Conservation (phyloP, 768 basidiomycete genomes). For the Pleurotus sapidus region DNA sequence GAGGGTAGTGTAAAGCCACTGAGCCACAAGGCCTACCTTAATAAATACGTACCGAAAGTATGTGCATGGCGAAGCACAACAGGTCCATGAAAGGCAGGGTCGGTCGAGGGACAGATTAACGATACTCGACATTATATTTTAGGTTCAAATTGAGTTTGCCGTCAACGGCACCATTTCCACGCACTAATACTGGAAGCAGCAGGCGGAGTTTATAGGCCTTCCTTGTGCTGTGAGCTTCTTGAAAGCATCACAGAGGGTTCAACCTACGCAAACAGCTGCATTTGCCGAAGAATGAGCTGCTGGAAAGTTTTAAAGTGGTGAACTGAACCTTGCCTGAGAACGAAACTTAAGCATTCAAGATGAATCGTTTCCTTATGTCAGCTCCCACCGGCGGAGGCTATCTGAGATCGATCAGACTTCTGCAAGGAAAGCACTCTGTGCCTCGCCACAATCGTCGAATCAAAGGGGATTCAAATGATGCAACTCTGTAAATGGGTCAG, state of each 20-base stretch:
- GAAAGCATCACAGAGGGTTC: background rate
- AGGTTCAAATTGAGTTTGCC: constrained; percentile 10
- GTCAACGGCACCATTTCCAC: constrained; percentile 8
- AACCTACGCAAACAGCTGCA: background rate
- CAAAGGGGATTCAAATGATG: constrained; percentile 2
- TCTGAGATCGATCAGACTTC: constrained; percentile 9
- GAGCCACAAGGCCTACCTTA: constrained; percentile 14
- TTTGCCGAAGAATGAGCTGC: constrained; percentile 9
- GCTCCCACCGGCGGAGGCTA: constrained; percentile 6
- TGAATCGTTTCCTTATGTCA: constrained; percentile 4
- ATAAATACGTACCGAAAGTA: constrained; percentile 6
- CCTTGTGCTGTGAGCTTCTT: background rate
- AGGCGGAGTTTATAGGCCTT: constrained; percentile 7
- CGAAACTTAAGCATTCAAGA: constrained; percentile 8
- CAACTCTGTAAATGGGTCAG: constrained; percentile 7
- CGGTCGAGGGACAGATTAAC: constrained; percentile 9
- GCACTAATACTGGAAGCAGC: background rate
- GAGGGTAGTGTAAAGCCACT: constrained; percentile 16
- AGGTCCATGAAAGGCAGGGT: constrained; percentile 6
- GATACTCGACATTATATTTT: constrained; percentile 8
- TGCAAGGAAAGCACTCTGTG: constrained; percentile 1
- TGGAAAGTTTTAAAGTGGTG: constrained; percentile 9
- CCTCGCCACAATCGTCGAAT: constrained; percentile 8
- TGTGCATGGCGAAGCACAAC: constrained; percentile 1
- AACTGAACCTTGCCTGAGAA: constrained; percentile 8